These are phyloP conservation scores for Tetradesmus lagerheimii DNA, from an alignment of 139 green algal genomes.

Conservation along the genomic window DNA sequence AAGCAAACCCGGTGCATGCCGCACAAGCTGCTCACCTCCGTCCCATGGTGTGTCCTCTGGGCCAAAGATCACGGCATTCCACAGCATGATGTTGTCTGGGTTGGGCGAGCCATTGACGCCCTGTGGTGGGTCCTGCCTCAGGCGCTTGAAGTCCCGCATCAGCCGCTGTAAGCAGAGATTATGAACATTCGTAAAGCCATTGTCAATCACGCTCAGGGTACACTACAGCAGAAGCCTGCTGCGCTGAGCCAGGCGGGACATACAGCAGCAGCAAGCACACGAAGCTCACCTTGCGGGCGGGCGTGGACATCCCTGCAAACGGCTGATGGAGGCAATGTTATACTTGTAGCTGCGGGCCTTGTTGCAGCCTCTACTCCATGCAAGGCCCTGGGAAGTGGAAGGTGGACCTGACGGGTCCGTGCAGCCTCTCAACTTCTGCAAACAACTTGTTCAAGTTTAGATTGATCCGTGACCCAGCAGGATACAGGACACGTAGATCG, in stretches of 20 bases:
- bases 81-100: constrained; percentile 97
- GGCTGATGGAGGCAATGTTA: background rate
- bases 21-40: constrained; percentile 73
- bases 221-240: background rate
- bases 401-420: background rate
- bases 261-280: background rate
- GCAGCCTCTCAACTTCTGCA: background rate
- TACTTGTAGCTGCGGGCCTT: background rate
- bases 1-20: background rate
- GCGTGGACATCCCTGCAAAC: constrained; percentile 63
- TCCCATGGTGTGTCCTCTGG: constrained; percentile 98
- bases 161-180: constrained; percentile 70
- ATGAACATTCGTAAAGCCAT: background rate
- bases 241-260: background rate
- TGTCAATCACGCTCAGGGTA: background rate
- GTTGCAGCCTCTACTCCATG: background rate
- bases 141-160: constrained; percentile 92
- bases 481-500: too few relatives aligned
- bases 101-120: constrained; percentile 95
- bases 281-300: constrained; percentile 65
- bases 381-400: background rate
- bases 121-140: constrained; percentile 94
- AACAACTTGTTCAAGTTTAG: too few relatives aligned
- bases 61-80: constrained; percentile 99
- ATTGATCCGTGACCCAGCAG: too few relatives aligned